Evolutionary conservation across 176 grass and related monocot genomes (phyloP).

Genomic region (Oryza brachyantha): DNA sequence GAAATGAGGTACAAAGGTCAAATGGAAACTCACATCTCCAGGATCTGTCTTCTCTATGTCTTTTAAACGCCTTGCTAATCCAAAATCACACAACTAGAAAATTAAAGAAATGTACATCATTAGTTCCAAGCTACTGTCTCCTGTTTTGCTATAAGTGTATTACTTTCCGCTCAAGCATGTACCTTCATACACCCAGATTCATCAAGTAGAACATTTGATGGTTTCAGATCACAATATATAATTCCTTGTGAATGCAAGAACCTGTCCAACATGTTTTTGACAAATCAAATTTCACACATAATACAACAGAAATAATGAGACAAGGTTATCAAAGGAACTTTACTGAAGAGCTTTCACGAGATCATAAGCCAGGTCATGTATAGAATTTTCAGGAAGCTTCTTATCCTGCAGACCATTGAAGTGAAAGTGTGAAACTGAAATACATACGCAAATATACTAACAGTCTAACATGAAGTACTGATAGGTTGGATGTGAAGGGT

Average conservation of each 20-base stretch:
- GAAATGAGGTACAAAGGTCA: slow-evolving; percentile 5
- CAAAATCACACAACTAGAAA: slow-evolving; percentile 90
- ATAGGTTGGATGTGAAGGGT: neutral
- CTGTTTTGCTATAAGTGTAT: slow-evolving; percentile 18
- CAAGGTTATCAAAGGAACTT: slow-evolving; percentile 32
- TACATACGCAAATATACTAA: neutral
- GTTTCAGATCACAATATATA: slow-evolving; percentile 96
- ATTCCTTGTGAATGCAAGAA: slow-evolving; percentile 99
- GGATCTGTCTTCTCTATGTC: slow-evolving; percentile 66
- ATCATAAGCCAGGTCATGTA: slow-evolving; percentile 84
- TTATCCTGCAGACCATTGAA: slow-evolving; percentile 54
- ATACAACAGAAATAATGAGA: slow-evolving; percentile 33
- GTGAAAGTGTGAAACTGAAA: neutral
- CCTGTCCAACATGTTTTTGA: slow-evolving; percentile 42
- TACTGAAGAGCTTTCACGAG: slow-evolving; percentile 92
- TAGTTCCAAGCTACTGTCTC: slow-evolving; percentile 11
- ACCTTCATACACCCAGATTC: slow-evolving; percentile 98
- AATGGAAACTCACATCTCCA: slow-evolving; percentile 49
- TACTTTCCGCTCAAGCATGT: slow-evolving; percentile 21
- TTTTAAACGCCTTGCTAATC: slow-evolving; percentile 84
- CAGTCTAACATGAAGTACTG: neutral
- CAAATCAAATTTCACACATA: slow-evolving; percentile 19
- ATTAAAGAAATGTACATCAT: slow-evolving; percentile 16
- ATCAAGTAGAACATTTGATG: slow-evolving; percentile 96
- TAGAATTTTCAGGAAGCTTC: slow-evolving; percentile 78